These are phyloP conservation scores for Botrytis squamosa DNA, from an alignment of 2,329 filamentous ascomycete species.

Conservation along the genomic window DNA sequence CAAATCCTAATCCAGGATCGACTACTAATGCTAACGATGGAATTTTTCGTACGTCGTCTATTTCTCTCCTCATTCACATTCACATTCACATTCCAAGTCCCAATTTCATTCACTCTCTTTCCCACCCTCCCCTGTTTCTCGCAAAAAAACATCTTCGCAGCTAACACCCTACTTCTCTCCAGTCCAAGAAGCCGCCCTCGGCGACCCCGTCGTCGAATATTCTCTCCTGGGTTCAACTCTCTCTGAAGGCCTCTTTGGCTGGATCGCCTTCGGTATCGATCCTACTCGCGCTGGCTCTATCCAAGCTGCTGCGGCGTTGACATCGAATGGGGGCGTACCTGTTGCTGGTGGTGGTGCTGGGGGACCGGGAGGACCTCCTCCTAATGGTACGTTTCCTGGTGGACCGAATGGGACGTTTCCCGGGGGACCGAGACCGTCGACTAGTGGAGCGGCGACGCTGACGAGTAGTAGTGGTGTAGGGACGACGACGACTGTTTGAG, in stretches of 20 bases:
- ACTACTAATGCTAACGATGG: constrained; percentile 51
- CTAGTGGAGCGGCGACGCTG: neutral
- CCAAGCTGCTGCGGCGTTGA: neutral
- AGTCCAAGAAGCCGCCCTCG: constrained; percentile 13
- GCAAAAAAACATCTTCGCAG: neutral
- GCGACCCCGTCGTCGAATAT: constrained; percentile 54
- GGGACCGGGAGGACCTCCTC: neutral
- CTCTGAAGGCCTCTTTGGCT: constrained; percentile 48
- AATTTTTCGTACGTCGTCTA: neutral
- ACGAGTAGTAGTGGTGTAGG: neutral
- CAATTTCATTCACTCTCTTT: too few species aligned
- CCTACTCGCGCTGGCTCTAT: constrained; percentile 25
- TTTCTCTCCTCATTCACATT: too few species aligned
- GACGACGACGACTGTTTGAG: neutral
- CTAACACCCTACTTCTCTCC: neutral
- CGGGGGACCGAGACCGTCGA: neutral
- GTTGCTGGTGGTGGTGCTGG: neutral
- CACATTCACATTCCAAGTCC: too few species aligned
- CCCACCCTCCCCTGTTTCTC: too few species aligned
- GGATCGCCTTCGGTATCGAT: constrained; percentile 50
- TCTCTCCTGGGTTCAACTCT: constrained; percentile 50
- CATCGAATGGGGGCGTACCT: neutral
- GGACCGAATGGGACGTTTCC: neutral
- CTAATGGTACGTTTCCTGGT: constrained; percentile 16
- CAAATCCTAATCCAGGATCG: constrained; percentile 45